These are phyloP conservation scores for Thalassiosira livingstoniorum DNA, from an alignment of 352 stramenopile species.

Conservation along the genomic window DNA sequence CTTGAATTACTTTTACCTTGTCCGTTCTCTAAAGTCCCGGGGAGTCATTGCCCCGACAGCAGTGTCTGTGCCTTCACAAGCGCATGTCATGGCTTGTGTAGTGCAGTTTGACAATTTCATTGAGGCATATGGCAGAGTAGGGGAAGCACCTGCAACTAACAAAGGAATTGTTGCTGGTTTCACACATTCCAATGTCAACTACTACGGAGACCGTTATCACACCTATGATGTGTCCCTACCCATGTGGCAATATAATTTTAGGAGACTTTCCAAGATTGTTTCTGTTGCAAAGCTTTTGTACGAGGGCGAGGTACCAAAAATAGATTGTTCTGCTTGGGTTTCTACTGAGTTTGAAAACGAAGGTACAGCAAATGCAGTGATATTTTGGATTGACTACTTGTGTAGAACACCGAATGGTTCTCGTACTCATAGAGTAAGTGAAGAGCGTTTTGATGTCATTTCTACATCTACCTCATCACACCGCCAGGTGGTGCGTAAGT, in stretches of 20 bases:
- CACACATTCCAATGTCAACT: constrained; percentile 65
- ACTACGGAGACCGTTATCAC: constrained; percentile 60
- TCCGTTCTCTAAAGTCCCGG: constrained; percentile 58
- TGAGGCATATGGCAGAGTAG: constrained; percentile 60
- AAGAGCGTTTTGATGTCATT: constrained; percentile 35
- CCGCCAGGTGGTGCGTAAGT: constrained; percentile 61
- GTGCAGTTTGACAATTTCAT: constrained; percentile 68
- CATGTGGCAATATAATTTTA: constrained; percentile 74
- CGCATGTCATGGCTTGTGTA: constrained; percentile 67
- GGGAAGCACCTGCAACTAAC: no score
- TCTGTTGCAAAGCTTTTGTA: constrained; percentile 61
- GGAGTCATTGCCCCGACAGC: constrained; percentile 45
- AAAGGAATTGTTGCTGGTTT: constrained; percentile 59
- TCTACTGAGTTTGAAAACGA: constrained; percentile 5
- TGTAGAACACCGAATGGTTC: constrained; percentile 58
- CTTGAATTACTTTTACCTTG: constrained; percentile 78
- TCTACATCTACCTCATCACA: constrained; percentile 56
- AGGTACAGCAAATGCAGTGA: constrained; percentile 49
- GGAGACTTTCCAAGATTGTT: constrained; percentile 57
- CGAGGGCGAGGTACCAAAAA: constrained; percentile 39
- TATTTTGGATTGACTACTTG: constrained; percentile 67
- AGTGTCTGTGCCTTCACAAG: constrained; percentile 57
- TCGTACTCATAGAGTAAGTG: constrained; percentile 40
- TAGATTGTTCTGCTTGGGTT: constrained; percentile 11
- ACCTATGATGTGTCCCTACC: constrained; percentile 64